Percentiles rank a stretch among this genome's conserved stretches.
phyloP scores from a whole-genome alignment of 257 asterid genomes.

The Solanum chmielewskii region DNA sequence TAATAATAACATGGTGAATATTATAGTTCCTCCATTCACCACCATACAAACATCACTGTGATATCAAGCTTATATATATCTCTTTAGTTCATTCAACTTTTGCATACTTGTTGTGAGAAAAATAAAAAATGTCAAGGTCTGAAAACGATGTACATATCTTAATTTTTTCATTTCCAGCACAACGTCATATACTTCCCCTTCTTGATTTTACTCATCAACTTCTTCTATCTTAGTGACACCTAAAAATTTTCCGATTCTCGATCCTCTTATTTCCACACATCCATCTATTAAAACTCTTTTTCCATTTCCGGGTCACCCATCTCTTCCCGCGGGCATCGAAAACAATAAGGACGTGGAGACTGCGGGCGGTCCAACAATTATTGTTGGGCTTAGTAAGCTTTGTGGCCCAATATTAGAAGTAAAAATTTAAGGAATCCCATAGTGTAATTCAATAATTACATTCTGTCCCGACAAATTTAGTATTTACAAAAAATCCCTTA shows the following conservation, averaged over 20 bases:
- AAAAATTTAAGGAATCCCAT: no score
- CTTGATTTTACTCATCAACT: constrained; percentile 63
- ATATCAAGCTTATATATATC: not conserved
- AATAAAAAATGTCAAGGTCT: constrained; percentile 3
- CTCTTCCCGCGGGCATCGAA: constrained; percentile 54
- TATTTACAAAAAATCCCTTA: no score
- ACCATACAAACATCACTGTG: not conserved
- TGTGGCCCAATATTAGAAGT: constrained; percentile 25
- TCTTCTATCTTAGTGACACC: constrained; percentile 46
- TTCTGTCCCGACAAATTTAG: no score
- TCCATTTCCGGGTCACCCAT: constrained; percentile 52
- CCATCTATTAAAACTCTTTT: constrained; percentile 44
- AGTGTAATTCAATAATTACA: no score
- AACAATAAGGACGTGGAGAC: constrained; percentile 53
- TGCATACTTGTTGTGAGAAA: no score
- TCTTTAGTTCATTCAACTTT: not conserved
- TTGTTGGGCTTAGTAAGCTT: constrained; percentile 34
- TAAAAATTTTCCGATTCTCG: constrained; percentile 33
- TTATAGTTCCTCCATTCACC: not conserved
- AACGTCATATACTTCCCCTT: constrained; percentile 66
- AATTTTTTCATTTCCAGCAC: constrained; percentile 70
- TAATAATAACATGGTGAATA: no score
- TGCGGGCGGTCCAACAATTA: constrained; percentile 28
- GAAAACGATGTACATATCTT: constrained; percentile 32
- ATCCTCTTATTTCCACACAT: constrained; percentile 38